phyloP scores from a whole-genome alignment of 805 yeast genomes.

The Teunomyces cretensis region DNA sequence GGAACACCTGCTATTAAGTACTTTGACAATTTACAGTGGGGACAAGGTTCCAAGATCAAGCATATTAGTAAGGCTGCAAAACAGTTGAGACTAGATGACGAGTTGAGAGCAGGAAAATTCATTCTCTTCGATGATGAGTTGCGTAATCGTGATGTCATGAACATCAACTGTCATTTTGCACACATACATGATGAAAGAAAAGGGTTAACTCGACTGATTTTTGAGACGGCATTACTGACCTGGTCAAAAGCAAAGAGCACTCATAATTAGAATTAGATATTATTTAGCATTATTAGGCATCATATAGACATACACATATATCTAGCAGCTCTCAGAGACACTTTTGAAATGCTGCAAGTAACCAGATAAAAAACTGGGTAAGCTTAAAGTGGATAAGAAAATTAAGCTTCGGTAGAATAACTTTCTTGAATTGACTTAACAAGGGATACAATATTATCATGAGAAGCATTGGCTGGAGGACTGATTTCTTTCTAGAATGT shows the following conservation, averaged over 20 bases:
- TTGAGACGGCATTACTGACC: slow-evolving; percentile 41
- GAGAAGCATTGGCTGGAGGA: slow-evolving; percentile 46
- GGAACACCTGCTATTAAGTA: slow-evolving; percentile 50
- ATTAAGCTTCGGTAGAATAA: slow-evolving; percentile 17
- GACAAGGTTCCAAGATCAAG: slow-evolving; percentile 57
- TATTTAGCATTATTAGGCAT: not conserved
- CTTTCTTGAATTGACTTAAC: slow-evolving; percentile 41
- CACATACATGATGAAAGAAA: slow-evolving; percentile 55
- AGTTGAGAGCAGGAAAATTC: slow-evolving; percentile 42
- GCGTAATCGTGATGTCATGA: slow-evolving; percentile 74
- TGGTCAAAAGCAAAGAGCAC: slow-evolving; percentile 23
- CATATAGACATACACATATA: not conserved
- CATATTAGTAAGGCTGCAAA: slow-evolving; percentile 54
- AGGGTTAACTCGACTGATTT: slow-evolving; percentile 59
- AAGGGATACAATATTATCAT: slow-evolving; percentile 47
- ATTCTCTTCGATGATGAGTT: slow-evolving; percentile 76
- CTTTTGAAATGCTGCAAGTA: not conserved
- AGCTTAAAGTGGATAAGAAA: slow-evolving; percentile 19
- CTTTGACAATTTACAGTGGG: slow-evolving; percentile 68
- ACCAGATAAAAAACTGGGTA: slow-evolving; percentile 10
- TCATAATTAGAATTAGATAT: not conserved
- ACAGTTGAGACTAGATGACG: slow-evolving; percentile 46
- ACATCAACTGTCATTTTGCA: slow-evolving; percentile 68
- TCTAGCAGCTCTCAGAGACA: not conserved
- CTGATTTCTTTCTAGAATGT: slow-evolving; percentile 44